Conservation (phyloP, 768 basidiomycete species). For the Pleurotus cornucopiae region DNA sequence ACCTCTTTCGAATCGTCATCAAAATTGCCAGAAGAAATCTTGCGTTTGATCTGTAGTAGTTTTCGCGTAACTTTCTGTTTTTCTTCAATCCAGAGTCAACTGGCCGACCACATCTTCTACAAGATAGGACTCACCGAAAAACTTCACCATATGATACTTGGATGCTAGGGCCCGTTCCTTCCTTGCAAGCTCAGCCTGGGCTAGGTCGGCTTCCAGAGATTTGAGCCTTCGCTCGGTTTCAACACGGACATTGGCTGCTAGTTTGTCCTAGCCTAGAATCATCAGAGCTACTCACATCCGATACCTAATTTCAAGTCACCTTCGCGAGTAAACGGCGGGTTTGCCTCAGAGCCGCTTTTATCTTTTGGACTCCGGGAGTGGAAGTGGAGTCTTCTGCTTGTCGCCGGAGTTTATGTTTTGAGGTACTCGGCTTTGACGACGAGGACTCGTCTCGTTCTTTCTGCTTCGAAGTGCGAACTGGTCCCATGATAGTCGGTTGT, state of each 20-base stretch:
- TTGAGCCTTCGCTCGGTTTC: conserved; percentile 77
- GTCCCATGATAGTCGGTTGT: conserved; percentile 9
- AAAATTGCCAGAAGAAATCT: conserved; percentile 28
- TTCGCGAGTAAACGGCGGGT: conserved; percentile 79
- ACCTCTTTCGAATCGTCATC: conserved; percentile 30
- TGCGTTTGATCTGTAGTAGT: conserved; percentile 64
- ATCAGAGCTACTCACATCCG: neutral
- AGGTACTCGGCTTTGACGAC: conserved; percentile 14
- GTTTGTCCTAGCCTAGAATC: conserved; percentile 48
- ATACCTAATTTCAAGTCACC: conserved; percentile 31
- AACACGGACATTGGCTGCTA: conserved; percentile 82
- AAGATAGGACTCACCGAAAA: conserved; percentile 67
- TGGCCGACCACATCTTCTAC: no score
- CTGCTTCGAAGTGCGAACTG: conserved; percentile 8
- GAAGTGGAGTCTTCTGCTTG: conserved; percentile 16
- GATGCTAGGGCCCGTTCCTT: conserved; percentile 72
- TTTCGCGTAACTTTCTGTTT: conserved; percentile 82
- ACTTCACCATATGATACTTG: conserved; percentile 88
- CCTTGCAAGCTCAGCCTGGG: conserved; percentile 52
- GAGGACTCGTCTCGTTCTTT: conserved; percentile 3
- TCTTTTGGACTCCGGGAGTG: conserved; percentile 74
- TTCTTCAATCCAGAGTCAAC: conserved; percentile 41
- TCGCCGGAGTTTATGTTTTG: conserved; percentile 19
- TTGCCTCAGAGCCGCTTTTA: conserved; percentile 83
- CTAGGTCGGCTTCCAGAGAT: conserved; percentile 71